A percentile compares a stretch with the other conserved stretches of the same genome.
Conservation (phyloP, 805 yeast genomes). For the Metschnikowia rubicola region DNA sequence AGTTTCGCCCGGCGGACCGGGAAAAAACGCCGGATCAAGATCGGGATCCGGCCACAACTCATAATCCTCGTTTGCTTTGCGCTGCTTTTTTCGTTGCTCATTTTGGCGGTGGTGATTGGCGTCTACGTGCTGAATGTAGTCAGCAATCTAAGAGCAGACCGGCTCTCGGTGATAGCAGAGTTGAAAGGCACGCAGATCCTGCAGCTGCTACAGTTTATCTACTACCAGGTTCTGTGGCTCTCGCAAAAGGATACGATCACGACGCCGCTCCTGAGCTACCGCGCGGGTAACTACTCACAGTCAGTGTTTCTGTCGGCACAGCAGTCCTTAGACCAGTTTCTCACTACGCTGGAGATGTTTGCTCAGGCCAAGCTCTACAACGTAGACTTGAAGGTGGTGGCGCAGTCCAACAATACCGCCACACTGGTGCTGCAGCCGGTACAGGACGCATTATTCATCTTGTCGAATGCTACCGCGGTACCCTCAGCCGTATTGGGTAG, state of each 20-base stretch:
- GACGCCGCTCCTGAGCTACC: slow-evolving; percentile 54
- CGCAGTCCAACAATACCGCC: slow-evolving; percentile 27
- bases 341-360: slow-evolving; percentile 61
- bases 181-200: slow-evolving; percentile 75
- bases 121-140: slow-evolving; percentile 67
- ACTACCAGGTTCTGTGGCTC: slow-evolving; percentile 67
- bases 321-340: slow-evolving; percentile 50
- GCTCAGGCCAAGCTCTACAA: slow-evolving; percentile 68
- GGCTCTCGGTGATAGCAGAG: slow-evolving; percentile 74
- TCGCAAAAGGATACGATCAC: slow-evolving; percentile 60
- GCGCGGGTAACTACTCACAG: slow-evolving; percentile 67
- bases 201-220: slow-evolving; percentile 60
- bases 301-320: slow-evolving; percentile 43
- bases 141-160: slow-evolving; percentile 60
- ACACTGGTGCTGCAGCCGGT: slow-evolving; percentile 26
- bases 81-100: slow-evolving; percentile 64
- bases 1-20: not conserved
- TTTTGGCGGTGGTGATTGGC: slow-evolving; percentile 70
- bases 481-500: slow-evolving; percentile 38
- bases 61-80: slow-evolving; percentile 67
- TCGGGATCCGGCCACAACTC: slow-evolving; percentile 75
- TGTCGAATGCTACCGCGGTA: slow-evolving; percentile 42
- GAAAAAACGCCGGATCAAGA: slow-evolving; percentile 28
- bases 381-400: slow-evolving; percentile 48
- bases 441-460: slow-evolving; percentile 45